phyloP scores from a whole-genome alignment of 306 rosid species.

The Canavalia ensiformis region DNA sequence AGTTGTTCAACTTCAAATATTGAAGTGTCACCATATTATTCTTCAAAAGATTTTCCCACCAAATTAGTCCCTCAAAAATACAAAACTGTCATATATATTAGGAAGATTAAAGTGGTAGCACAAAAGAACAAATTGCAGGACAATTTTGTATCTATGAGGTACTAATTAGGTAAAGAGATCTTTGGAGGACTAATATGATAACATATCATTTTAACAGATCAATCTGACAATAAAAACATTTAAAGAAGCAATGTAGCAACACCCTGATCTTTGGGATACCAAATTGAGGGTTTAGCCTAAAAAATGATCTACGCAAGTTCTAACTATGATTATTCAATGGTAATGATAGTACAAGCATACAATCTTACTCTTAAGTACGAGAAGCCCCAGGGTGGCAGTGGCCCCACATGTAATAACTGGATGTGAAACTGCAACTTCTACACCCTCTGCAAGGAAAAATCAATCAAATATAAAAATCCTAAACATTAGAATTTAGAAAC shows the following conservation, averaged over 20 bases:
- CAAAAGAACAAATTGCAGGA: neutral
- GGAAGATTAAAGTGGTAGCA: neutral
- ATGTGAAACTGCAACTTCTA: slow-evolving; percentile 74
- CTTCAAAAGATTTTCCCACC: neutral
- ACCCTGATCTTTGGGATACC: neutral
- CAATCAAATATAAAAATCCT: slow-evolving; percentile 9
- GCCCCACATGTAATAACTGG: slow-evolving; percentile 75
- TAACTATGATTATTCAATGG: neutral
- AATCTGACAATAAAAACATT: neutral
- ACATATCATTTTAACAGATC: neutral
- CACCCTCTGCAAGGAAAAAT: slow-evolving; percentile 68
- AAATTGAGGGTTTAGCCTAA: neutral
- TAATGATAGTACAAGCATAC: neutral
- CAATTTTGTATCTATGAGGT: neutral
- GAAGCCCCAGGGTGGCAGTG: slow-evolving; percentile 68
- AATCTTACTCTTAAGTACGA: slow-evolving; percentile 71
- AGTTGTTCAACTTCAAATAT: neutral
- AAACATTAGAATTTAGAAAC: slow-evolving; percentile 36
- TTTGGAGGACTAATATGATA: neutral
- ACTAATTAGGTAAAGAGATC: neutral
- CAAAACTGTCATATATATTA: neutral
- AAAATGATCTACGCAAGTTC: slow-evolving; percentile 9
- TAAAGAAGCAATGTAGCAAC: neutral
- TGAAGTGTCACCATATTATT: neutral
- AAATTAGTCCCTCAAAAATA: neutral